Evolutionary conservation across 2,329 filamentous ascomycete genomes (phyloP).

Genomic region (Macroventuria anomochaeta): DNA sequence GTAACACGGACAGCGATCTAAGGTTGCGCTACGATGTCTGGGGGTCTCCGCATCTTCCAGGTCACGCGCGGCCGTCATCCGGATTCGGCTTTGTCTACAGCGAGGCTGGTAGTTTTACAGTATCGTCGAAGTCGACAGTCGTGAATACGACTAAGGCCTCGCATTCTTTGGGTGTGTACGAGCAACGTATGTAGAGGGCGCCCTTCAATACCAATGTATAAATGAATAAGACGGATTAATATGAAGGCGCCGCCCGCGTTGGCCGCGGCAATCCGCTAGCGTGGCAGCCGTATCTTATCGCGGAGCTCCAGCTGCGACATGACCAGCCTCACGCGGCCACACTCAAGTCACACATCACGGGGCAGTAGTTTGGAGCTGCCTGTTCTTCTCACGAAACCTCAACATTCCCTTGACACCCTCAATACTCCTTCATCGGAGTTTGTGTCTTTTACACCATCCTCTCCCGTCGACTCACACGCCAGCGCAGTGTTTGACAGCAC

Average conservation of each 20-base stretch:
- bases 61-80: conserved; percentile 10
- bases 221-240: neutral
- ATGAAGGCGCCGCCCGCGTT: neutral
- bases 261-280: conserved; percentile 13
- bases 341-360: conserved; percentile 35
- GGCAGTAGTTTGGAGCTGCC: conserved; percentile 33
- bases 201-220: neutral
- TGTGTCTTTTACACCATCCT: neutral
- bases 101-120: neutral
- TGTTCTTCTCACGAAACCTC: conserved; percentile 13
- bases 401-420: neutral
- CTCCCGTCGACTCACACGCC: conserved; percentile 1
- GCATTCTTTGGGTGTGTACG: too few species aligned
- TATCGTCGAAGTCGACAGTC: too few species aligned
- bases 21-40: neutral
- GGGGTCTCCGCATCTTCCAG: neutral
- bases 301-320: conserved; percentile 24
- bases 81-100: neutral
- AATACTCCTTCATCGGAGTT: neutral
- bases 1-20: neutral
- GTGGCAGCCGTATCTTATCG: conserved; percentile 30
- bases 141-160: too few species aligned
- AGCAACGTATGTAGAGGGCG: neutral
- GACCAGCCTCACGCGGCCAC: conserved; percentile 41
- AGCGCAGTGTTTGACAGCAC: neutral